Evolutionary conservation across 2,329 filamentous ascomycete genomes (phyloP).

Genomic region (Teratosphaeriaceae sp.): DNA sequence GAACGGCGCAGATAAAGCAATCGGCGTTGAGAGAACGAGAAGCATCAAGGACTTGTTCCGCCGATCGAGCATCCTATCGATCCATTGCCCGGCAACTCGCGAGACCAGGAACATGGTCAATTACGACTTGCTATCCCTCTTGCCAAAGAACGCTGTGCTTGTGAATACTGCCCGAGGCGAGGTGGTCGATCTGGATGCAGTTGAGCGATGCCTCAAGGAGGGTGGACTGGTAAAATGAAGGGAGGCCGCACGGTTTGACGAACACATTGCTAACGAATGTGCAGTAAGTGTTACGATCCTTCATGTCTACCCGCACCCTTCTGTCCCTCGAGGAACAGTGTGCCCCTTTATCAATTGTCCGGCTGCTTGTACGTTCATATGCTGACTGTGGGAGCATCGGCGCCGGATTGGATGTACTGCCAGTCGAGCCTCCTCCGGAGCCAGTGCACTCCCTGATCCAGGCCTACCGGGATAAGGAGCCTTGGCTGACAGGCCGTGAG

Average conservation of each 20-base stretch:
- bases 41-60: conserved; percentile 29
- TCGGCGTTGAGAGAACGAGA: conserved; percentile 25
- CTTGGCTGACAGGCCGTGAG: conserved; percentile 36
- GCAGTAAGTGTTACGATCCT: too few species aligned
- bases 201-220: conserved; percentile 23
- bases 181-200: conserved; percentile 25
- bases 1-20: conserved; percentile 26
- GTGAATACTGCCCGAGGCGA: conserved; percentile 29
- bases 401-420: conserved; percentile 28
- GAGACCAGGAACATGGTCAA: conserved; percentile 40
- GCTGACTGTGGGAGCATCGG: too few species aligned
- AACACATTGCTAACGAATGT: too few species aligned
- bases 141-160: conserved; percentile 23
- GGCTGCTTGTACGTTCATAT: too few species aligned
- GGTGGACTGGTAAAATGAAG: conserved; percentile 20
- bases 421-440: conserved; percentile 27
- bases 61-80: conserved; percentile 53
- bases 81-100: conserved; percentile 69
- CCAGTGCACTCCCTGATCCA: conserved; percentile 23
- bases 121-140: conserved; percentile 23
- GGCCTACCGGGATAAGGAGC: conserved; percentile 30
- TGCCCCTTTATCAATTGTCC: too few species aligned
- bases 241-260: too few species aligned
- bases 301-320: too few species aligned
- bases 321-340: too few species aligned